phyloP scores from a whole-genome alignment of 345 rosid species.

The Camelina hispida region DNA sequence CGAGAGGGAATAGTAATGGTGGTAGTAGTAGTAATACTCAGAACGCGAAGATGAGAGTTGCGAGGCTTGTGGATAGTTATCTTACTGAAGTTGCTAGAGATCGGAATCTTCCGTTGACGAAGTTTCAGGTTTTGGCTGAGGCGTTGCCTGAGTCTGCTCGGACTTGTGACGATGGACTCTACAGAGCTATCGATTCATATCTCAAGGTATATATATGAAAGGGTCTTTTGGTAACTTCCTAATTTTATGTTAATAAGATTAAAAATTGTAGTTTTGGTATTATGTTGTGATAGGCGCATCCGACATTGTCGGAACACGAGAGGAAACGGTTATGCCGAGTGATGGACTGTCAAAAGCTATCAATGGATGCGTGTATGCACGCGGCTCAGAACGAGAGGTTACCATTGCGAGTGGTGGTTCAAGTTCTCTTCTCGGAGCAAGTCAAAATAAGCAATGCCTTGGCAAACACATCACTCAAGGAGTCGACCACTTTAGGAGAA shows the following conservation, averaged over 20 bases:
- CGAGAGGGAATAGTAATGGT: constrained; percentile 55
- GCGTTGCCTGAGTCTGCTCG: constrained; percentile 96
- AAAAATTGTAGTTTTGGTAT: too few relatives aligned
- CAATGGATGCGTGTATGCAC: constrained; percentile 96
- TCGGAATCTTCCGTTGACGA: constrained; percentile 78
- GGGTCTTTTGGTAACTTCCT: neutral
- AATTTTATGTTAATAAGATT: neutral
- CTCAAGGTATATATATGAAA: constrained; percentile 58
- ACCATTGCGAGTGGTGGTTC: constrained; percentile 88
- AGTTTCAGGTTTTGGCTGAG: constrained; percentile 94
- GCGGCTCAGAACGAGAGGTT: constrained; percentile 97
- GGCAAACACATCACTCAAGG: constrained; percentile 70
- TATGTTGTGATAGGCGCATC: constrained; percentile 72
- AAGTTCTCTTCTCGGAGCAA: constrained; percentile 95
- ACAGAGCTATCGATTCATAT: constrained; percentile 94
- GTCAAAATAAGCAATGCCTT: constrained; percentile 87
- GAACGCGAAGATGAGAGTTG: constrained; percentile 90
- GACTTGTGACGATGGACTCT: constrained; percentile 97
- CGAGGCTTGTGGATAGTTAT: constrained; percentile 97
- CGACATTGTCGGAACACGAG: constrained; percentile 91
- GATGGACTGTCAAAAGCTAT: constrained; percentile 97
- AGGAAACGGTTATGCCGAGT: constrained; percentile 92
- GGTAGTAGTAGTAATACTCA: constrained; percentile 48
- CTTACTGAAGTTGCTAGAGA: constrained; percentile 98
- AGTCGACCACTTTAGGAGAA: constrained; percentile 52